Evolutionary conservation across 257 asterid genomes (phyloP).

Genomic region (Anisodus acutangulus): DNA sequence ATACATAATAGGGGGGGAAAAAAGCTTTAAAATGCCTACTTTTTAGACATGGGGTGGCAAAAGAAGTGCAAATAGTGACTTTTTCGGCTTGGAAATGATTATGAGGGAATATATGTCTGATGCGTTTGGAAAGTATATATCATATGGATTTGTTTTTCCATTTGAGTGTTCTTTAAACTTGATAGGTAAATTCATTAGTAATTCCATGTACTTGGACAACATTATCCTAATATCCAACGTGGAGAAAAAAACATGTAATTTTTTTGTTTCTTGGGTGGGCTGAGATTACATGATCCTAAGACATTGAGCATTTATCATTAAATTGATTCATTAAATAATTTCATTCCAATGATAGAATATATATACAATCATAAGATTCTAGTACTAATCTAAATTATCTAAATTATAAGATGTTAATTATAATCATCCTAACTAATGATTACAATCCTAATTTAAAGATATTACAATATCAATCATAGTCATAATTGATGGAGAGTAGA

Average conservation of each 20-base stretch:
- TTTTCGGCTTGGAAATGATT: conserved; percentile 6
- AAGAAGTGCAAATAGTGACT: conserved; percentile 43
- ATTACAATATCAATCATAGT: too few species aligned
- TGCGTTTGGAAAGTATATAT: not conserved
- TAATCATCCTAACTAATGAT: too few species aligned
- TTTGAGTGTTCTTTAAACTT: not conserved
- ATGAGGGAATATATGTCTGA: conserved; percentile 25
- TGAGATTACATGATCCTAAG: not conserved
- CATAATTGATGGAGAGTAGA: too few species aligned
- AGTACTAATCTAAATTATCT: too few species aligned
- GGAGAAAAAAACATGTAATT: not conserved
- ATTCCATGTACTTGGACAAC: conserved; percentile 21
- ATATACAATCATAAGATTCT: too few species aligned
- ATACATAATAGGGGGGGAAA: not conserved
- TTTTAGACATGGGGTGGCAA: conserved; percentile 37
- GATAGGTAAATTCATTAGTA: not conserved
- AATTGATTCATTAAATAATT: too few species aligned
- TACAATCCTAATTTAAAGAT: too few species aligned
- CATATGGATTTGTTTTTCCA: conserved; percentile 27
- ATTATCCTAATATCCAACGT: not conserved
- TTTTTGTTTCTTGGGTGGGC: not conserved
- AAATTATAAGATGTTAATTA: too few species aligned
- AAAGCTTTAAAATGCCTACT: not conserved
- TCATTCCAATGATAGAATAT: too few species aligned
- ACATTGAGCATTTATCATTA: not conserved